Base-by-base conservation (phyloP, 192 early-diverging fungal species). In the Linnemannia elongata region DNA sequence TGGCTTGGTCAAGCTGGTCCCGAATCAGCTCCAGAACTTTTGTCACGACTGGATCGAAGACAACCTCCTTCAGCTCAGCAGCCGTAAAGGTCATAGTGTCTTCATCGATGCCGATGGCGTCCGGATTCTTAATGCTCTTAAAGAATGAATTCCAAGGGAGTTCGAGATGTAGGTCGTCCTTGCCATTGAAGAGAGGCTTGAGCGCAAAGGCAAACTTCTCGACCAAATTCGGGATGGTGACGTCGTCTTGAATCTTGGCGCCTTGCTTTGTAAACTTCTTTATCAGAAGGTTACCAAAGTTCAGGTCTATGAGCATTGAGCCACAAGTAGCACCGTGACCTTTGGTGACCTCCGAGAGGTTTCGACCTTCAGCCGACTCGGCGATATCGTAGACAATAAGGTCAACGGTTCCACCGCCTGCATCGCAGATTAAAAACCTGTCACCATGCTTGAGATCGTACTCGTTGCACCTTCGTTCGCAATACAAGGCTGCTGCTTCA, bases 401-500 rank as follows among this genome's bases (percentile, higher is more conserved):
- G 74, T 84, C 82, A n/a, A 84, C 77, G 22, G 82, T 79, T 10
- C 82, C 77, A 22, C 82, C 82, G 27, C 82, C 82, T 66, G 77
- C 77, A 55, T 84, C 82, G 30, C 73, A 77, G 41, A 84, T 69
- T 49, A 84, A 47, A 35, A 75, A 84, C 24, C 81, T 54, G 57
- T 91, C 81, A 7, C 77, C 85, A 17, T 68, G 39, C 6, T 35
- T 35, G 17, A 90, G 55, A 63, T 90, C 73, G 39, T 88, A 77
- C 66, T 85, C 75, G 1, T 85, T 83, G 74, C 88, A 90, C 27
- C 57, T 71, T 33, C 77, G 75, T 74, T 89, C 85, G 39, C 90
- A 89, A 45, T 89, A 89, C 6, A 89, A 49, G 10, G 89, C 89
- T 12, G 86, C 89, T 9, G 89, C 89, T 35, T 89, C 89, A 12